These are phyloP conservation scores for Penicillium polonicum DNA, from an alignment of 2,329 filamentous ascomycete species.

Conservation along the genomic window DNA sequence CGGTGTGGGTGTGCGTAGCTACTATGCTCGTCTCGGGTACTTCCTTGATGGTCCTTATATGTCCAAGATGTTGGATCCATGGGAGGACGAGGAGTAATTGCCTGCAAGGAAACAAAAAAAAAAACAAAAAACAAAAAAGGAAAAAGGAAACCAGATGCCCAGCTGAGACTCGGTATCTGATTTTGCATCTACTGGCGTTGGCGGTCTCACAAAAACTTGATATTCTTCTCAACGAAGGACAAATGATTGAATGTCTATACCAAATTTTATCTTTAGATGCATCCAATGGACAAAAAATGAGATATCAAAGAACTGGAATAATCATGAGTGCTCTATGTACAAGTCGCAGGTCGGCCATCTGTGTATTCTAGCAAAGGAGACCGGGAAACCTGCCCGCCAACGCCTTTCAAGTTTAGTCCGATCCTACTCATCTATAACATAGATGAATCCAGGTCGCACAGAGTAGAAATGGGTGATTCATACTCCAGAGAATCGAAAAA, in stretches of 20 bases:
- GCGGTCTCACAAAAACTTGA: slow-evolving; percentile 19
- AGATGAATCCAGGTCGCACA: not conserved
- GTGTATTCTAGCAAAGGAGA: slow-evolving; percentile 13
- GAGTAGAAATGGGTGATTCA: slow-evolving; percentile 1
- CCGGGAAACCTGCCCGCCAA: slow-evolving; percentile 22
- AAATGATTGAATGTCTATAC: slow-evolving; percentile 28
- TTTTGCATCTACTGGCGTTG: slow-evolving; percentile 25
- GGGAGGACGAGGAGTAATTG: slow-evolving; percentile 39
- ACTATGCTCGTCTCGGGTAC: slow-evolving; percentile 91
- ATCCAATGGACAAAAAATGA: slow-evolving; percentile 6
- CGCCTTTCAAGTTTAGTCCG: slow-evolving; percentile 11
- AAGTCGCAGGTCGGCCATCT: slow-evolving; percentile 16
- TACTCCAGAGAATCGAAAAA: not conserved
- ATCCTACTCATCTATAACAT: not conserved
- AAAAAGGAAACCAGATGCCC: not conserved
- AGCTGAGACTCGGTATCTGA: slow-evolving; percentile 1
- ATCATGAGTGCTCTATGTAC: slow-evolving; percentile 26
- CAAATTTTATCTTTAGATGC: slow-evolving; percentile 15
- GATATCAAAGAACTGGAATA: slow-evolving; percentile 12
- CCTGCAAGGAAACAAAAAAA: not conserved
- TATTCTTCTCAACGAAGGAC: slow-evolving; percentile 21
- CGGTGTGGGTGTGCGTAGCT: slow-evolving; percentile 93
- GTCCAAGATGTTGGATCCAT: slow-evolving; percentile 50
- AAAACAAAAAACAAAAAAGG: not conserved
- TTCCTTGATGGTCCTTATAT: slow-evolving; percentile 88